Evolutionary conservation across 2,329 filamentous ascomycete genomes (phyloP), one percentile per base, ranked within the genome.

Genomic region (Pyrenophora teres): DNA sequence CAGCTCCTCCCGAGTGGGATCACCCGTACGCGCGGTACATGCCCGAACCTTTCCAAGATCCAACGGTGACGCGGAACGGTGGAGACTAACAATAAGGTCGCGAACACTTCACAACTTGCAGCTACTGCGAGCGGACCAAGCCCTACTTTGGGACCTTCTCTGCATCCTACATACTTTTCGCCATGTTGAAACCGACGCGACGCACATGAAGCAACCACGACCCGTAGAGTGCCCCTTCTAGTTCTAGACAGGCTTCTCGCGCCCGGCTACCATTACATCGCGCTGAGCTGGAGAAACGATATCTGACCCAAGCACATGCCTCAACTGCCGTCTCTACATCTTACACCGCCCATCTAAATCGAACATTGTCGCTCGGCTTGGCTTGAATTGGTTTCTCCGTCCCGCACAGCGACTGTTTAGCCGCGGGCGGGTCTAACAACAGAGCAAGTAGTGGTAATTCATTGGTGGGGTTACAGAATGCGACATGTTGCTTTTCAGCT

Each of bases 21-120:
- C 13, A 52, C 18, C 49, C 49, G 33, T 25, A 46, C 43, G 25
- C 25, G 16, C 37, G 44, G 39, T n/a, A 27, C 21, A 42, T 32
- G 27, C 36, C 27, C 46, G 23, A 31, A 30, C 30, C 2, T 21
- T 25, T 19, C 23, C 30, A 10, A 46, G 15, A 52, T 49, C 27
- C 40, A 52, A 52, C 50, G 35, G 45, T 49, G 40, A 52, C 44
- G 44, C 50, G 40, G 35, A 30, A 36, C 44, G 18, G 50, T 49
- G 40, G 45, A 49, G 45, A 37, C 33, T 1, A 23, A 42, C n/a
- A 36, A 32, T 21, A 21, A 44, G 10, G 12, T 42, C 39, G 40
- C 30, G 25, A 49, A 44, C 39, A 41, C 16, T 8, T 39, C 33
- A 47, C 40, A 27, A 25, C 31, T 27, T 43, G 36, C 32, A 35